A percentile compares a stretch with the other conserved stretches of the same genome.
phyloP scores from a whole-genome alignment of 139 green algal genomes.

The Chlamydomonas sphaeroides region DNA sequence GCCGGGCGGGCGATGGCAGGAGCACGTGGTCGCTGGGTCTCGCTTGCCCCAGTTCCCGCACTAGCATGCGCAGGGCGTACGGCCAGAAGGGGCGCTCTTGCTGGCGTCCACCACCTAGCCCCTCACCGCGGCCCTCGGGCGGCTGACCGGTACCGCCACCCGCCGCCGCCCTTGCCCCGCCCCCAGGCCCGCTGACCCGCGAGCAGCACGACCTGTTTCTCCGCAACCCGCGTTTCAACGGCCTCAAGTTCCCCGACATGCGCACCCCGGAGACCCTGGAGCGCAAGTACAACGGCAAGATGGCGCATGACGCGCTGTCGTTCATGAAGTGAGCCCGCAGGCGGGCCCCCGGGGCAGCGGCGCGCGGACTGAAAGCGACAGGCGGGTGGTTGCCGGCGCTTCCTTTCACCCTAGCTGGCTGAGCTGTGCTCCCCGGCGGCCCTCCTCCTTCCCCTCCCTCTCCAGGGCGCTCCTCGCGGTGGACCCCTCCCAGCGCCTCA shows the following conservation, averaged over 20 bases:
- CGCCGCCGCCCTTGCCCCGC: not conserved
- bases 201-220: slow-evolving; percentile 74
- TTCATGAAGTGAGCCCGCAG: slow-evolving; percentile 70
- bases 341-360: no score
- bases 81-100: no score
- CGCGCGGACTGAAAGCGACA: not conserved
- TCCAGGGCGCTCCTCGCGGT: slow-evolving; percentile 63
- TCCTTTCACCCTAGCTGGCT: no score
- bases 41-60: no score
- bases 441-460: not conserved
- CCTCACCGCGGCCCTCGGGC: no score
- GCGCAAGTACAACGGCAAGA: slow-evolving; percentile 58
- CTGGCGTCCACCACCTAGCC: no score
- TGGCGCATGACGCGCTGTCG: slow-evolving; percentile 58
- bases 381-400: no score
- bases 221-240: slow-evolving; percentile 75
- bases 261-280: slow-evolving; percentile 65
- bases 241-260: slow-evolving; percentile 85
- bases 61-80: no score
- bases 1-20: no score
- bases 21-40: no score
- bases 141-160: not conserved
- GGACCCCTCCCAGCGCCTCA: slow-evolving; percentile 61
- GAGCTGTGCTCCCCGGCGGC: no score
- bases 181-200: slow-evolving; percentile 52